Conservation (phyloP, 352 stramenopile species). For the Globisporangium yorkense region DNA sequence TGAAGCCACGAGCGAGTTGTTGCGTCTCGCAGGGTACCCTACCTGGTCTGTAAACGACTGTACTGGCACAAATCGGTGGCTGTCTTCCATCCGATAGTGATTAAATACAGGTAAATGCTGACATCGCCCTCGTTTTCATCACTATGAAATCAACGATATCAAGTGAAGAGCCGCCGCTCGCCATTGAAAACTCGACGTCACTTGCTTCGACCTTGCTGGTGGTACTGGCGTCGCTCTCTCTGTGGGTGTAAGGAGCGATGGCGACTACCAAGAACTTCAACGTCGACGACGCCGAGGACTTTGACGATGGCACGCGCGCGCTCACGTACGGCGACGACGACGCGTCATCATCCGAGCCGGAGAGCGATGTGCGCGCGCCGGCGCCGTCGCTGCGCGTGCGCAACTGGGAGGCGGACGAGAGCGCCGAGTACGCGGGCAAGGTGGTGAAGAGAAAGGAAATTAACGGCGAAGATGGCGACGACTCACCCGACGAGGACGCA, state of each 20-base stretch:
- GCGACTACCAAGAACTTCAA: conserved; percentile 55
- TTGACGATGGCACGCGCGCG: conserved; percentile 70
- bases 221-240: too few relatives aligned
- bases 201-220: too few relatives aligned
- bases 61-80: too few relatives aligned
- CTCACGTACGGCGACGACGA: conserved; percentile 29
- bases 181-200: background rate
- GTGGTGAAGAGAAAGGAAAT: conserved; percentile 73
- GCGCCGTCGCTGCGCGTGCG: conserved; percentile 67
- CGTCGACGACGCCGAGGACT: conserved; percentile 77
- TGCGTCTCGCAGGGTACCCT: too few relatives aligned
- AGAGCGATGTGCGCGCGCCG: conserved; percentile 27
- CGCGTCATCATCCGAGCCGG: conserved; percentile 11
- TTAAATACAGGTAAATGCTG: background rate
- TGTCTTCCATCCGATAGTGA: background rate
- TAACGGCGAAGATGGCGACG: conserved; percentile 15
- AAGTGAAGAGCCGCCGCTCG: background rate
- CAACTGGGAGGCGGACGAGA: conserved; percentile 70
- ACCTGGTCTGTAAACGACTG: too few relatives aligned
- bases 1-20: background rate
- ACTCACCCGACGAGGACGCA: conserved; percentile 70
- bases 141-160: background rate
- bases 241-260: conserved; percentile 21
- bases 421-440: conserved; percentile 62
- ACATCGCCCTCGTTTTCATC: background rate